Conservation (phyloP, 805 yeast species). For the Saturnispora halmiae region DNA sequence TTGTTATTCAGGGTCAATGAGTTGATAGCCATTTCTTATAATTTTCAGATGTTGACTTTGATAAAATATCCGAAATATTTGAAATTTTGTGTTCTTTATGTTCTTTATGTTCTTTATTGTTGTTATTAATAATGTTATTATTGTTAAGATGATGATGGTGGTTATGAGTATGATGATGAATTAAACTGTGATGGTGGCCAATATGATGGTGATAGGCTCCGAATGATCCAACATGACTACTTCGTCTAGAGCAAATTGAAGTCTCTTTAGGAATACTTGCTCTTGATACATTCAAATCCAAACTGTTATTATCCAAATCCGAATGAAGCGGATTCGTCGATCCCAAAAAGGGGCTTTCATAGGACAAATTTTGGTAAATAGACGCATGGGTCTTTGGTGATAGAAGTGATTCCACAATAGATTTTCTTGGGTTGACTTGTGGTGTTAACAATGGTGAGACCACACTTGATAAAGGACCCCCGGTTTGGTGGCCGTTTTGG, state of each 20-base stretch:
- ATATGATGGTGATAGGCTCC: not conserved
- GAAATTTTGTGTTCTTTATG: slow-evolving; percentile 14
- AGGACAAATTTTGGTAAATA: slow-evolving; percentile 20
- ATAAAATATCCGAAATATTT: slow-evolving; percentile 23
- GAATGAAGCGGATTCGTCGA: slow-evolving; percentile 10
- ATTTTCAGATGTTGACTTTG: slow-evolving; percentile 26
- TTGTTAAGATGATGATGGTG: not conserved
- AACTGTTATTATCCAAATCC: slow-evolving; percentile 26
- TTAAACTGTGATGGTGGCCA: not conserved
- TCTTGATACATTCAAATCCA: slow-evolving; percentile 22
- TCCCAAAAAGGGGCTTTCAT: slow-evolving; percentile 27
- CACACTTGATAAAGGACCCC: slow-evolving; percentile 11
- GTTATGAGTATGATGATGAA: not conserved
- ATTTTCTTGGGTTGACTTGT: slow-evolving; percentile 16
- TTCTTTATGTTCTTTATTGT: too few species aligned
- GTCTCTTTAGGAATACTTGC: not conserved
- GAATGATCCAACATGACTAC: slow-evolving; percentile 1
- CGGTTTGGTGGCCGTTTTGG: slow-evolving; percentile 16
- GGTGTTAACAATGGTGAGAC: slow-evolving; percentile 28
- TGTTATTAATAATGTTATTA: too few species aligned
- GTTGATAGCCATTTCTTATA: slow-evolving; percentile 27
- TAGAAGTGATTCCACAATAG: slow-evolving; percentile 13
- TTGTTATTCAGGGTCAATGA: slow-evolving; percentile 12
- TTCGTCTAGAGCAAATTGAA: not conserved
- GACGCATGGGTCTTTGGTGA: slow-evolving; percentile 19